Evolutionary conservation across 2,329 filamentous ascomycete genomes (phyloP), one percentile per base, ranked within the genome.

Genomic region (Colletotrichum sp.): DNA sequence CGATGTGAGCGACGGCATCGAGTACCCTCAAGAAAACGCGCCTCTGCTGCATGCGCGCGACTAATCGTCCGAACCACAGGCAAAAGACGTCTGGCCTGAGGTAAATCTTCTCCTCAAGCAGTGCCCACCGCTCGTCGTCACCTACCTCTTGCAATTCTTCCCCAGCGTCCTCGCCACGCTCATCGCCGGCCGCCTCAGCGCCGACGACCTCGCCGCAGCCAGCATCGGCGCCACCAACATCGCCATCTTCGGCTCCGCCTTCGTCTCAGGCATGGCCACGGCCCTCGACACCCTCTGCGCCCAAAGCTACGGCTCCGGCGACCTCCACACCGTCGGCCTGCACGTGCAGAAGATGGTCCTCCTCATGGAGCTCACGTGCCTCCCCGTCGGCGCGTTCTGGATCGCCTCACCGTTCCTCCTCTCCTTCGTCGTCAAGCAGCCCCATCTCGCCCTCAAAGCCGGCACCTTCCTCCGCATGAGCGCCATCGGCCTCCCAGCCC

Each of bases 331-430:
- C n/a, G 89, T 91, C n/a, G 89, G 89, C 0, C 74, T 91, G 48
- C 88, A 91, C 72, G 82, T 90, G 0, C 89, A 90, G 78, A 85
- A 87, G 4, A 91, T 90, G 87, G 79, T 89, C 8, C 77, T 89
- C 18, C 82, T 90, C 34, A 89, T 90, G 84, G 78, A 85, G 12
- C 78, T 88, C n/a, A 83, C 86, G 8, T 85, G 85, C 3, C 75
- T 90, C 18, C 89, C 89, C 3, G 87, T 91, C 63, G 88, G 83
- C 16, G 82, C 83, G 2, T 71, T 89, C 32, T 91, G 90, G 90
- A 65, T 88, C 10, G 86, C 80, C 67, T 90, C 89, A 1, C 86
- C 87, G 2, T 84, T 82, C 79, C 84, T 90, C 13, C 79, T 90
- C 21, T 80, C 83, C 4, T 82, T 85, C 5, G 83, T 90, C 10